Percentiles rank a stretch among this genome's conserved stretches.
Evolutionary conservation across 805 yeast species (phyloP).

Genomic region (Debaryomyces hansenii): DNA sequence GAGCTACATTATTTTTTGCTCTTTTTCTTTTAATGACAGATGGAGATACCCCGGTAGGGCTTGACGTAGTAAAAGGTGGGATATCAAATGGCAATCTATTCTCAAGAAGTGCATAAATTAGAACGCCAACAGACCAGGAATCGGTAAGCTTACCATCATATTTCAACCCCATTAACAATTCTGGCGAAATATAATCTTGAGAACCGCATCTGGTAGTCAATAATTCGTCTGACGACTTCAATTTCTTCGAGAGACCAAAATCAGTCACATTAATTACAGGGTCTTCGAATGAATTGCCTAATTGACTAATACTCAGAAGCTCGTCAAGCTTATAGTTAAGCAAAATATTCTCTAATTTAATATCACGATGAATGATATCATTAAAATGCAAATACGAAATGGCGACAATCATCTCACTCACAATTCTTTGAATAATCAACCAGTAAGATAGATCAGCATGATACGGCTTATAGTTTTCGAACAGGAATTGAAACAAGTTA

Average conservation of each 20-base stretch:
- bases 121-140: conserved; percentile 93
- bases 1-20: conserved; percentile 61
- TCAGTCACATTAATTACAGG: conserved; percentile 66
- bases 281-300: background rate
- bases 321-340: conserved; percentile 35
- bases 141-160: conserved; percentile 92
- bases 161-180: conserved; percentile 81
- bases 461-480: conserved; percentile 37
- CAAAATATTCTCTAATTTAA: conserved; percentile 85
- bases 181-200: conserved; percentile 96
- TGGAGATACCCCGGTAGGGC: conserved; percentile 32
- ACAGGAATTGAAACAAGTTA: conserved; percentile 66
- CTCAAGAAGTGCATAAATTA: conserved; percentile 82
- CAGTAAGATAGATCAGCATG: conserved; percentile 38
- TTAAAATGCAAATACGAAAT: conserved; percentile 68
- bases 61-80: conserved; percentile 50
- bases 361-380: conserved; percentile 82
- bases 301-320: conserved; percentile 20
- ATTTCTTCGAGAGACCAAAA: conserved; percentile 79
- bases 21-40: conserved; percentile 45
- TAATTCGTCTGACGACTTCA: conserved; percentile 59
- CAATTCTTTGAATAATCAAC: conserved; percentile 56
- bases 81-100: conserved; percentile 90
- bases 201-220: conserved; percentile 92
- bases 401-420: conserved; percentile 69